A percentile compares a stretch with the other conserved stretches of the same genome.
Evolutionary conservation across 257 asterid genomes (phyloP).

Genomic region (Solanum pinnatisectum): DNA sequence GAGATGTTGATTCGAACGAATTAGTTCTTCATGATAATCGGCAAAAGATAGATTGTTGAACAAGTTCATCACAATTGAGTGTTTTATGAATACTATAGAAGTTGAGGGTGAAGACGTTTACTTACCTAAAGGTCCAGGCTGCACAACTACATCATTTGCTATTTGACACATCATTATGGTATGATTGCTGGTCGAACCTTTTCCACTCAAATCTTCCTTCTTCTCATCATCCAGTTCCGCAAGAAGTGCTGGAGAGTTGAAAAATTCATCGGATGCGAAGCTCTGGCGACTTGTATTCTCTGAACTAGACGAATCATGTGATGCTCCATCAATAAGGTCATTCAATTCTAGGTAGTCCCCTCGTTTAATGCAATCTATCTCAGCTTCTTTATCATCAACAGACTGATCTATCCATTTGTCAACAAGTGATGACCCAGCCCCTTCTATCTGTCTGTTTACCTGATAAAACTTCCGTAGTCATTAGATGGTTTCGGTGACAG

Average conservation of each 20-base stretch:
- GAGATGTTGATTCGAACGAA: neutral
- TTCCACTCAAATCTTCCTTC: neutral
- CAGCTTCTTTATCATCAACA: neutral
- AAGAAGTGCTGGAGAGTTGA: constrained; percentile 35
- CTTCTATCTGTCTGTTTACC: constrained; percentile 8
- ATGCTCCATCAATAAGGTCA: constrained; percentile 33
- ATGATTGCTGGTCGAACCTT: constrained; percentile 18
- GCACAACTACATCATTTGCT: constrained; percentile 26
- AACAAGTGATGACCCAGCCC: neutral
- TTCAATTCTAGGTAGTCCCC: constrained; percentile 30
- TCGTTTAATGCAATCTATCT: neutral
- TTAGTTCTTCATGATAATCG: neutral
- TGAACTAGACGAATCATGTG: constrained; percentile 44
- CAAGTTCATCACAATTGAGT: neutral
- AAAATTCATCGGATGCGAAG: constrained; percentile 45
- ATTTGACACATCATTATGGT: constrained; percentile 6
- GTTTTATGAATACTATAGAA: neutral
- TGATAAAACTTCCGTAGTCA: neutral
- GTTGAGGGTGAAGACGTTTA: neutral
- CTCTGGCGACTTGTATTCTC: constrained; percentile 47
- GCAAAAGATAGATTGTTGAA: neutral
- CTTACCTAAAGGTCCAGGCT: constrained; percentile 37
- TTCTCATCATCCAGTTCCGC: constrained; percentile 31
- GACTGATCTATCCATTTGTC: neutral
- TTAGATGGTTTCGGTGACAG: neutral